Base-by-base conservation (phyloP, 2,329 filamentous ascomycete species). In the Lasiodiplodia citricola region DNA sequence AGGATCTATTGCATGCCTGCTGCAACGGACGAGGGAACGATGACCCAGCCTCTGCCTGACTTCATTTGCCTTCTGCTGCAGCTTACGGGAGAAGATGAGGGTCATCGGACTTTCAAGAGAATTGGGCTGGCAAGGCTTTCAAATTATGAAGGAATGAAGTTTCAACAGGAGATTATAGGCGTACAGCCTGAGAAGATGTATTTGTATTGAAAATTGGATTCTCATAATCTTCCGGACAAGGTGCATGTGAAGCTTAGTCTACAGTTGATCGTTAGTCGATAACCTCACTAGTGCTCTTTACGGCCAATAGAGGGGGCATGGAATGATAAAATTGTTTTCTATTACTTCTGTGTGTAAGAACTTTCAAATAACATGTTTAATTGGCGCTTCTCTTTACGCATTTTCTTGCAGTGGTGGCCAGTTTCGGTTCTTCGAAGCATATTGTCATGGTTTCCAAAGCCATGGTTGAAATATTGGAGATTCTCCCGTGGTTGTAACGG, bases 91-190 rank as follows among this genome's bases (percentile, higher is more conserved):
- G 38, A 58, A 7, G 31, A 63, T 28, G 35, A 47, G 3, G 63
- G 63, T 7, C 28, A n/a, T 16, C 31, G 52, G 23, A 16, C 25
- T 5, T 72, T 70, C 37, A 66, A 51, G 60, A 56, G 69, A 6
- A 67, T 72, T 47, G 70, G 70, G 4, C 52, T 72, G 8, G 71
- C 67, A 14, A 71, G 69, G 47, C 56, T 72, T 57, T 68, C 67
- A n/a, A 41, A 55, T 28, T 70, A 60, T 28, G 69, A 56, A 31
- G 70, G 70, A 16, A 50, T 51, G 37, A 64, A 58, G 25, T 18
- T n/a, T 4, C 31, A 57, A 11, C 18, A 57, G 16, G 23, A 21
- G 4, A 2, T 41, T 18, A 6, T 18, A 23, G n/a, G 14, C 6
- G 35, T 38, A 6, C 31, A 38, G 13, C 18, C 18, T 21, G 55